phyloP scores from a whole-genome alignment of 352 stramenopile species.

The Pythium aquatile region DNA sequence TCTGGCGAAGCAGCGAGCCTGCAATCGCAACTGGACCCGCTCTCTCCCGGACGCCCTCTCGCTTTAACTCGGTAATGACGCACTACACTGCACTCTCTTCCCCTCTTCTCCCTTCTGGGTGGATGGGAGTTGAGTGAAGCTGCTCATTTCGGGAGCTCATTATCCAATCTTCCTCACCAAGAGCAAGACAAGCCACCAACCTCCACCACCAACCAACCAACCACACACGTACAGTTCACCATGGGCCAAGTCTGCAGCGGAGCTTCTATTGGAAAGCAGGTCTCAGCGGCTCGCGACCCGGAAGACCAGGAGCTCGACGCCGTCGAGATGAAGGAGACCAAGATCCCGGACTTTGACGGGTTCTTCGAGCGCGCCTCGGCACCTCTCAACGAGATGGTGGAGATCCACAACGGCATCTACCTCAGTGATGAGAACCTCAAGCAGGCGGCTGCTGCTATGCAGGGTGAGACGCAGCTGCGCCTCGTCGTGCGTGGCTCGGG shows the following conservation, averaged over 20 bases:
- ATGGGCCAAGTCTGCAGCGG: constrained; percentile 67
- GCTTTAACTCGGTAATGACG: background rate
- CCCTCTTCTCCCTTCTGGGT: background rate
- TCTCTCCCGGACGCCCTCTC: background rate
- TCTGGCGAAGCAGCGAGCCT: background rate
- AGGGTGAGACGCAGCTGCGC: constrained; percentile 47
- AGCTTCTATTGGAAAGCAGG: constrained; percentile 44
- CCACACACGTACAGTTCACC: constrained; percentile 5
- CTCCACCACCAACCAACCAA: background rate
- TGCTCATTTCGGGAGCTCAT: constrained; percentile 9
- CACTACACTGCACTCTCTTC: background rate
- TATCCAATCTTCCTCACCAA: constrained; percentile 18
- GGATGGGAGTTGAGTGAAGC: too few species aligned
- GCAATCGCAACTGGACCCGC: background rate
- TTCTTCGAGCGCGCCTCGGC: constrained; percentile 29
- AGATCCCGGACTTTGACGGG: constrained; percentile 27
- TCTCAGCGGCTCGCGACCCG: constrained; percentile 26
- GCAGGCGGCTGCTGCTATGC: constrained; percentile 40
- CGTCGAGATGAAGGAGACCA: constrained; percentile 28
- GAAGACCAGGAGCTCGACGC: constrained; percentile 28
- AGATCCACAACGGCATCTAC: constrained; percentile 50
- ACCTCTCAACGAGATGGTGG: constrained; percentile 32
- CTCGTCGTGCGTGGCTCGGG: constrained; percentile 24
- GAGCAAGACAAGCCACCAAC: constrained; percentile 7
- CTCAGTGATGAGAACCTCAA: constrained; percentile 60